Evolutionary conservation across 192 early-diverging fungal species (phyloP), one percentile per base, ranked within the genome.

Genomic region (Glomus cerebriforme): DNA sequence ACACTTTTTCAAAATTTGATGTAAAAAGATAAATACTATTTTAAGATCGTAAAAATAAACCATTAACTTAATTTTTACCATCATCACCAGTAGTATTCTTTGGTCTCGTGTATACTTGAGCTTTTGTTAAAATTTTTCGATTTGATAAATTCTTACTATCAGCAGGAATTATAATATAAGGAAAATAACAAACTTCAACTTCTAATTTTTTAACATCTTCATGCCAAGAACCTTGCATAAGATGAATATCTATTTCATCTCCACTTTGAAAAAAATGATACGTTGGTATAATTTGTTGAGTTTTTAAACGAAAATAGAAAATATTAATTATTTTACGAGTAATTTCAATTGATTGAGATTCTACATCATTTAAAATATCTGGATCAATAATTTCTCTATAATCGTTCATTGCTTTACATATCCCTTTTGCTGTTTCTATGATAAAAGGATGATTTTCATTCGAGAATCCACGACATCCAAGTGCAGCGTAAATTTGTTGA

Each of bases 131-230:
- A 49, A 73, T 24, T 29, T 34, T 73, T 27, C 34, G 4, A 37
- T 32, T 10, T 26, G 19, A 54, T 54, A 7, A 22, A 54, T 19
- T 5, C 6, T 32, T 13, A 29, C 32, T 29, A 68, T 43, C 3
- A 43, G 3, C 35, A 9, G 6, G 8, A 39, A 68, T 39, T 9
- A 4, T 8, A 24, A 68, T 68, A n/a, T 19, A 32, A 39, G 66
- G 66, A 68, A 68, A 68, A 10, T 17, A 68, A 26, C 66, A 68
- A 68, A 68, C n/a, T 68, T 68, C 66, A n/a, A 68, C 66, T 37
- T 68, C 35, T n/a, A 43, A 68, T 37, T 68, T 68, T 12, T 68
- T 68, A 7, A 39, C 3, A 63, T 63, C 34, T 63, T 62, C 35
- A 4, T 15, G 2, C 22, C 19, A n/a, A 31, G 31, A 59, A 15